phyloP scores from a whole-genome alignment of 1,284 basidiomycete genomes.

The Macrocystidia cucumis region DNA sequence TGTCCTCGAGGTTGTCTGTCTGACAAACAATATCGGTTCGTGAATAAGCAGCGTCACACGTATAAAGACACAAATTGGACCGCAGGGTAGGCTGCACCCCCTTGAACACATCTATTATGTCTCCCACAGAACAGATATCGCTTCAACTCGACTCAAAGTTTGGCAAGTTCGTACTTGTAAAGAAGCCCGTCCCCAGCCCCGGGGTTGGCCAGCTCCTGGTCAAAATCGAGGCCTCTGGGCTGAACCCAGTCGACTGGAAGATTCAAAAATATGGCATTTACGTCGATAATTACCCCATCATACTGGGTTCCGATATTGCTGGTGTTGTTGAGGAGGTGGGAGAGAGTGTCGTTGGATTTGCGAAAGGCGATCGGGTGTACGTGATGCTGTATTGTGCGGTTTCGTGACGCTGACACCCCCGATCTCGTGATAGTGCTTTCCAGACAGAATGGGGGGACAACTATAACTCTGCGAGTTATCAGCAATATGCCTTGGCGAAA shows the following conservation, averaged over 20 bases:
- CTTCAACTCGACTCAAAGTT: constrained; percentile 13
- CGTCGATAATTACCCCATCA: not conserved
- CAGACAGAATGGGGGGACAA: too few relatives aligned
- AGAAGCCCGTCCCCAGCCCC: constrained; percentile 12
- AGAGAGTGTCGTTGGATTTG: not conserved
- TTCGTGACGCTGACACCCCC: too few relatives aligned
- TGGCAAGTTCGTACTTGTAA: constrained; percentile 10
- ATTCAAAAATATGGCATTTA: not conserved
- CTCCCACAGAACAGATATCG: constrained; percentile 13
- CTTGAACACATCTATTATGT: not conserved
- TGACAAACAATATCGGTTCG: too few relatives aligned
- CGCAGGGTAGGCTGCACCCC: not conserved
- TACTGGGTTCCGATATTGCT: not conserved
- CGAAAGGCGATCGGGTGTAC: not conserved
- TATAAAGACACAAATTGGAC: too few relatives aligned
- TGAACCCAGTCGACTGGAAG: not conserved
- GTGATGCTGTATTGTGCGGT: not conserved
- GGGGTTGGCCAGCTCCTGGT: not conserved
- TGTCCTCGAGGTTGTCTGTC: too few relatives aligned
- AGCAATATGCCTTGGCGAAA: not conserved
- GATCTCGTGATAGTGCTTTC: too few relatives aligned
- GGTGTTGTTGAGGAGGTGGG: not conserved
- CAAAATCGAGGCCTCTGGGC: not conserved
- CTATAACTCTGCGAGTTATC: not conserved
- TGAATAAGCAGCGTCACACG: too few relatives aligned